phyloP scores from a whole-genome alignment of 2,329 filamentous ascomycete genomes.

The Lachnellula suecica region DNA sequence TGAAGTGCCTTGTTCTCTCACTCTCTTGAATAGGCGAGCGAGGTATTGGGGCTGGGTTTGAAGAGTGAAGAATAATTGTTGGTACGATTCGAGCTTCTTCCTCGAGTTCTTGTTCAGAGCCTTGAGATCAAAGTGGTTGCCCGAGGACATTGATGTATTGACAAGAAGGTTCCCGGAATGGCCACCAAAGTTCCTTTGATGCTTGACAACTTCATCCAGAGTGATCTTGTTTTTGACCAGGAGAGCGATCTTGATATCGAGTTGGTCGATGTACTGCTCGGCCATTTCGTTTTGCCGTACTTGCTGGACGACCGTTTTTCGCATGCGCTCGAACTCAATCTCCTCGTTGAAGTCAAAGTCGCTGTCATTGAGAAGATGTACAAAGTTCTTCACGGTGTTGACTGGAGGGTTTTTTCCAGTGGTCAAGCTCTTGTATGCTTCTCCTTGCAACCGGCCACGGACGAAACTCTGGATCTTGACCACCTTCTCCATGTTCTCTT shows the following conservation, averaged over 20 bases:
- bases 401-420: conserved; percentile 96
- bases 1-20: conserved; percentile 79
- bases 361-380: conserved; percentile 95
- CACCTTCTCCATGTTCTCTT: conserved; percentile 97
- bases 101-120: conserved; percentile 95
- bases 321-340: conserved; percentile 90
- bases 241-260: conserved; percentile 98
- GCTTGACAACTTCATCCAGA: conserved; percentile 92
- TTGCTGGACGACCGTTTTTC: conserved; percentile 95
- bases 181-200: conserved; percentile 94
- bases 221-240: conserved; percentile 99
- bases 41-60: conserved; percentile 97
- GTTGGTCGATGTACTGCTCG: conserved; percentile 96
- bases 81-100: conserved; percentile 93
- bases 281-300: conserved; percentile 96
- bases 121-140: conserved; percentile 94
- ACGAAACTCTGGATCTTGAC: conserved; percentile 98
- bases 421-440: conserved; percentile 96
- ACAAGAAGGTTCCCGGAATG: conserved; percentile 81
- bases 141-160: conserved; percentile 83
- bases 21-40: conserved; percentile 78
- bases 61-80: conserved; percentile 94
- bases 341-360: conserved; percentile 99
- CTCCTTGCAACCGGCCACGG: conserved; percentile 89
- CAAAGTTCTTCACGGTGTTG: conserved; percentile 95